phyloP scores from a whole-genome alignment of 257 asterid genomes.

The Thymus quinquecostatus region DNA sequence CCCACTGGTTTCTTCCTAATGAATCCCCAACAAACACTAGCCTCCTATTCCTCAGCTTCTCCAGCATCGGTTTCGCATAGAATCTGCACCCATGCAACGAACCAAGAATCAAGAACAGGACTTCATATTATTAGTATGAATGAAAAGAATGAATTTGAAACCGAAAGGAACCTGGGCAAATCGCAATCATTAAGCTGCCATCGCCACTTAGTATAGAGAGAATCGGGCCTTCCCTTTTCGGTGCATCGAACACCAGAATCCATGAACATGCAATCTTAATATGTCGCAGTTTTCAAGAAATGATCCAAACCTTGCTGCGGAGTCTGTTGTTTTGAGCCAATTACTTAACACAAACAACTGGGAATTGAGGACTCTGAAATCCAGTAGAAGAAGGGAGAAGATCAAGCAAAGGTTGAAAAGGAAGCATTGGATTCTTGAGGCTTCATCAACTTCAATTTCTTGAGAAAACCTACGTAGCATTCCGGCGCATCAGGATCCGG shows the following conservation, averaged over 20 bases:
- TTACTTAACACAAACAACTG: conserved; percentile 30
- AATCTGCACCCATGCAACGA: conserved; percentile 46
- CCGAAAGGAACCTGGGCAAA: conserved; percentile 73
- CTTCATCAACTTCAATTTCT: conserved; percentile 42
- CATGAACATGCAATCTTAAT: conserved; percentile 68
- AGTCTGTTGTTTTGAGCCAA: conserved; percentile 42
- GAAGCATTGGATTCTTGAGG: conserved; percentile 51
- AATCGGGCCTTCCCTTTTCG: conserved; percentile 81
- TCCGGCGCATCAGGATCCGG: too few relatives aligned
- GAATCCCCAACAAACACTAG: conserved; percentile 28
- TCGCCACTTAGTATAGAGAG: conserved; percentile 35
- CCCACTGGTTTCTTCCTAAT: too few relatives aligned
- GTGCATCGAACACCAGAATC: conserved; percentile 80
- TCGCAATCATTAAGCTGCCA: conserved; percentile 65
- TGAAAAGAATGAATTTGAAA: not conserved
- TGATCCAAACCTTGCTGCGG: not conserved
- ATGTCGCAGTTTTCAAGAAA: conserved; percentile 75
- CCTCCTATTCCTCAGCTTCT: conserved; percentile 60
- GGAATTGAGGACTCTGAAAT: conserved; percentile 52
- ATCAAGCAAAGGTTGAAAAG: conserved; percentile 54
- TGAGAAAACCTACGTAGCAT: conserved; percentile 47
- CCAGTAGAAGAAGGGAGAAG: conserved; percentile 56
- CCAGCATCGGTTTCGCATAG: conserved; percentile 70
- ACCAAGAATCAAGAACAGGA: not conserved
- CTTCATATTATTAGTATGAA: not conserved